Conservation (phyloP, 1,139 yeast species). For the Magnusiomyces ingens region DNA sequence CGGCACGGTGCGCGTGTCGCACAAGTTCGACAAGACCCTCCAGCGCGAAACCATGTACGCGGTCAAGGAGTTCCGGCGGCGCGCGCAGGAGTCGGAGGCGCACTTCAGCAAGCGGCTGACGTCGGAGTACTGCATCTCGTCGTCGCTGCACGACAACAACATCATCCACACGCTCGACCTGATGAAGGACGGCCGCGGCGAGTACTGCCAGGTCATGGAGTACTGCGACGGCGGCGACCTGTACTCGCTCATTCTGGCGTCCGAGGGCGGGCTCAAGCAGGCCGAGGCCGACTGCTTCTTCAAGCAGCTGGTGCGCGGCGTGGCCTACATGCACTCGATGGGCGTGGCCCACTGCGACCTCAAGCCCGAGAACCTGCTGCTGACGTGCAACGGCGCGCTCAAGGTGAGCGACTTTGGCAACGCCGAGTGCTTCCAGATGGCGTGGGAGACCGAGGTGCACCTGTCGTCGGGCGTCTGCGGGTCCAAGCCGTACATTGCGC, state of each 20-base stretch:
- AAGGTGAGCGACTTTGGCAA: conserved; percentile 96
- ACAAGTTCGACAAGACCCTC: conserved; percentile 41
- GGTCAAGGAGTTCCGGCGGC: conserved; percentile 69
- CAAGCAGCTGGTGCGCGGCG: conserved; percentile 86
- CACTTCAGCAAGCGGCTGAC: conserved; percentile 66
- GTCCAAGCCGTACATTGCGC: conserved; percentile 91
- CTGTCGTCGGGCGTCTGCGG: conserved; percentile 83
- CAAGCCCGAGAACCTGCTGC: conserved; percentile 84
- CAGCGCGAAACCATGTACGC: conserved; percentile 56
- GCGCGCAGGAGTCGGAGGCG: conserved; percentile 48
- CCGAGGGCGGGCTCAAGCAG: conserved; percentile 70
- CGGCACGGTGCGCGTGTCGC: conserved; percentile 74
- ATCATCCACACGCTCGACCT: conserved; percentile 83
- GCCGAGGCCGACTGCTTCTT: conserved; percentile 93
- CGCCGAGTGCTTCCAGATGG: conserved; percentile 93
- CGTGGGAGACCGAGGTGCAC: conserved; percentile 89
- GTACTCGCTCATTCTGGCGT: conserved; percentile 74
- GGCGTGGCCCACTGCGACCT: conserved; percentile 94
- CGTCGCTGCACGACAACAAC: conserved; percentile 69
- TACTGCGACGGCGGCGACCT: conserved; percentile 93
- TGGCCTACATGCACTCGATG: conserved; percentile 93
- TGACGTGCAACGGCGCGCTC: conserved; percentile 71
- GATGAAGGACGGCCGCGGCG: conserved; percentile 84
- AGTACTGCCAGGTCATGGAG: conserved; percentile 95
- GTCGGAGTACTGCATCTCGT: conserved; percentile 79